phyloP scores from a whole-genome alignment of 371 early-diverging fungal species.

The Mucor sp. region DNA sequence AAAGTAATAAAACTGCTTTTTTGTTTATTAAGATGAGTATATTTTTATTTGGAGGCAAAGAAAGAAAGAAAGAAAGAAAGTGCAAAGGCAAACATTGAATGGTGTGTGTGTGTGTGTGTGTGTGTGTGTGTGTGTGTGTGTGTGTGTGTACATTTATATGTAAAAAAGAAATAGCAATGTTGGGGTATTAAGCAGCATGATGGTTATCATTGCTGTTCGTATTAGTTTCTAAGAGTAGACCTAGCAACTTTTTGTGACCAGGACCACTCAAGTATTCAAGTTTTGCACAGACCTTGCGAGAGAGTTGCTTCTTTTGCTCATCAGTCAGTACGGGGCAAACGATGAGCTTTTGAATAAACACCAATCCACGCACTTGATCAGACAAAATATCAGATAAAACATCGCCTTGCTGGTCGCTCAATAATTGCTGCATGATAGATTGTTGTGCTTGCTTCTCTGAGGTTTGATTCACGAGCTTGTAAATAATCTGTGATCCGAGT shows the following conservation, averaged over 20 bases:
- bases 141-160: neutral
- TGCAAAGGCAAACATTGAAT: neutral
- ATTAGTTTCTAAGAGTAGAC: constrained; percentile 12
- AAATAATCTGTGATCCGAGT: constrained; percentile 79
- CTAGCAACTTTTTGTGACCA: constrained; percentile 27
- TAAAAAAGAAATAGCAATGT: neutral
- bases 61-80: neutral
- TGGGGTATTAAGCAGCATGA: constrained; percentile 8
- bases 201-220: constrained; percentile 2
- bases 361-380: constrained; percentile 41
- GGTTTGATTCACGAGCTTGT: constrained; percentile 88
- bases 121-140: no score
- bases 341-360: constrained; percentile 42
- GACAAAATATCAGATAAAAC: constrained; percentile 29
- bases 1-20: neutral
- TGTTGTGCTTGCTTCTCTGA: constrained; percentile 56
- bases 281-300: constrained; percentile 9
- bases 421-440: constrained; percentile 17
- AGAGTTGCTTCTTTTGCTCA: constrained; percentile 16
- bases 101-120: neutral
- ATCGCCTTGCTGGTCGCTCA: constrained; percentile 3
- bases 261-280: constrained; percentile 21
- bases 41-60: neutral
- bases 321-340: constrained; percentile 18
- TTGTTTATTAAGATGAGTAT: neutral